phyloP scores from a whole-genome alignment of 2,329 filamentous ascomycete species.

The Scedosporium apiospermum region DNA sequence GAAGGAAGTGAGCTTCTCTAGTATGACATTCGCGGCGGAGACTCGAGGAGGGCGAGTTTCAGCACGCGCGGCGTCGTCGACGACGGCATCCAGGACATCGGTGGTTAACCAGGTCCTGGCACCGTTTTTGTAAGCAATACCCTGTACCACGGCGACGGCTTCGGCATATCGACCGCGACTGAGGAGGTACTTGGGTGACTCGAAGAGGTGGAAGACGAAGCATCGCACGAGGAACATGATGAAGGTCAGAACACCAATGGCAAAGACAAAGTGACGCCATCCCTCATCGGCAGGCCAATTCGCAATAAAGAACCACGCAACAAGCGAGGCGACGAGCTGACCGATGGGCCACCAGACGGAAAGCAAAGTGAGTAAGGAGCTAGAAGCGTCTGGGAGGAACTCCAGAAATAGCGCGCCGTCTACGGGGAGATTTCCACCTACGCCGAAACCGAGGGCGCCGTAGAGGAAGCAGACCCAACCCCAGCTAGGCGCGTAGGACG shows the following conservation, averaged over 20 bases:
- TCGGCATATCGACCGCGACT: slow-evolving; percentile 67
- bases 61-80: slow-evolving; percentile 18
- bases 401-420: slow-evolving; percentile 78
- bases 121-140: slow-evolving; percentile 63
- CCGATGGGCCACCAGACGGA: slow-evolving; percentile 83
- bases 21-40: slow-evolving; percentile 30
- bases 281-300: slow-evolving; percentile 59
- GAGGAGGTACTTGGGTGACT: slow-evolving; percentile 78
- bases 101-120: slow-evolving; percentile 68
- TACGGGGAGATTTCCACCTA: slow-evolving; percentile 68
- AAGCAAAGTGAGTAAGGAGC: slow-evolving; percentile 66
- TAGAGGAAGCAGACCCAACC: slow-evolving; percentile 50
- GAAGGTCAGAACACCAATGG: slow-evolving; percentile 64
- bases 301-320: slow-evolving; percentile 69
- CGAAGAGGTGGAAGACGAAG: slow-evolving; percentile 71
- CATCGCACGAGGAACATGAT: slow-evolving; percentile 71
- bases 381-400: slow-evolving; percentile 67
- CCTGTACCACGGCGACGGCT: slow-evolving; percentile 71
- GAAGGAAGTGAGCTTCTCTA: slow-evolving; percentile 54
- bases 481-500: slow-evolving; percentile 62
- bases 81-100: slow-evolving; percentile 52
- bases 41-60: not conserved
- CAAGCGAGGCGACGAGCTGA: slow-evolving; percentile 60
- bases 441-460: slow-evolving; percentile 55
- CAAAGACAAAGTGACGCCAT: slow-evolving; percentile 66